Evolutionary conservation across 331 rosid species (phyloP).

Genomic region (Spiraea crenata): DNA sequence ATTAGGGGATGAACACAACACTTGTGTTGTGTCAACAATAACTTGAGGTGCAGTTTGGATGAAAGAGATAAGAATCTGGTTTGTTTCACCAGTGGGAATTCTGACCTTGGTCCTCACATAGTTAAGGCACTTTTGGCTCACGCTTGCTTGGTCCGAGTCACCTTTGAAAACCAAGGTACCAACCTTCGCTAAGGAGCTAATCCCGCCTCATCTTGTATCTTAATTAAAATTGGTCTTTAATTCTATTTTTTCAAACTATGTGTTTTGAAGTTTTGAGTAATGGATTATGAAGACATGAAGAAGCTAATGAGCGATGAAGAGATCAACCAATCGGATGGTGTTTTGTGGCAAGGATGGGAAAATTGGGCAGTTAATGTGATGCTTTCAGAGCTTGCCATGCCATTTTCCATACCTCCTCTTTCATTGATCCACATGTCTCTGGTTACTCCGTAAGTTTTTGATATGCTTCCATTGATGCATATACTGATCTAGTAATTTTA

Average conservation of each 20-base stretch:
- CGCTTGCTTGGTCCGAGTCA: slow-evolving; percentile 2
- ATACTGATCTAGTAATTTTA: no score
- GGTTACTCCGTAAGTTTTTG: slow-evolving; percentile 2
- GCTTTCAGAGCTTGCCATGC: slow-evolving; percentile 22
- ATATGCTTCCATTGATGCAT: not conserved
- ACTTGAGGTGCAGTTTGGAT: slow-evolving; percentile 13
- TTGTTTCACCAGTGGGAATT: slow-evolving; percentile 23
- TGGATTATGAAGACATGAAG: slow-evolving; percentile 23
- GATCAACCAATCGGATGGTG: slow-evolving; percentile 13
- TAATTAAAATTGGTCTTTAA: not conserved
- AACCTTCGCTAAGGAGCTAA: no score
- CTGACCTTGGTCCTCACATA: slow-evolving; percentile 9
- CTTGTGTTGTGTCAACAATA: slow-evolving; percentile 6
- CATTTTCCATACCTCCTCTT: slow-evolving; percentile 17
- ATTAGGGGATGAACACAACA: not conserved
- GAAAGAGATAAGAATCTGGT: slow-evolving; percentile 11
- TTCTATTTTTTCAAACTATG: not conserved
- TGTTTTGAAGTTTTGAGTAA: not conserved
- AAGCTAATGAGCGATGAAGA: slow-evolving; percentile 14
- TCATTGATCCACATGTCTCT: slow-evolving; percentile 19
- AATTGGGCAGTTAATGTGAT: slow-evolving; percentile 1
- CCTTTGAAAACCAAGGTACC: slow-evolving; percentile 3
- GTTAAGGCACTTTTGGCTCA: slow-evolving; percentile 13
- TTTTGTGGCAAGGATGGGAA: slow-evolving; percentile 10
- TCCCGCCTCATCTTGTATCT: no score